A percentile compares a stretch with the other conserved stretches of the same genome.
Evolutionary conservation across 2,329 filamentous ascomycete genomes (phyloP).

Genomic region (Paecilomyces fulvus): DNA sequence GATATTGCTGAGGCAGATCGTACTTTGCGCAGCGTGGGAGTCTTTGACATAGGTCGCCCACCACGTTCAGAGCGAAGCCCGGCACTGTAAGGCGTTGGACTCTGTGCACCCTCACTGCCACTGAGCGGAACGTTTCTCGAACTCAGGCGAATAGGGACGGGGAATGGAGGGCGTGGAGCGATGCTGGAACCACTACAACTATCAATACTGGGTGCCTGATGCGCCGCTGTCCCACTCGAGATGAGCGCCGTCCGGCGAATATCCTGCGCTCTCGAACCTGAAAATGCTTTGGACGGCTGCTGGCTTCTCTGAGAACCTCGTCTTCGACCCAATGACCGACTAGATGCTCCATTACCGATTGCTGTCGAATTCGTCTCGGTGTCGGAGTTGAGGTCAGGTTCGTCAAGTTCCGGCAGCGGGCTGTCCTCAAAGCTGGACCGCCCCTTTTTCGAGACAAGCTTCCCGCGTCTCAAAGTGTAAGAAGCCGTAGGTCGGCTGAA

Average conservation of each 20-base stretch:
- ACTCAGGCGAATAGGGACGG: conserved; percentile 81
- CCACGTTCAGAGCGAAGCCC: conserved; percentile 48
- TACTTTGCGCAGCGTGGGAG: conserved; percentile 66
- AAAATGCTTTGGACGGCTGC: conserved; percentile 30
- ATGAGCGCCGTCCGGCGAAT: conserved; percentile 76
- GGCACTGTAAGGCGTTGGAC: conserved; percentile 58
- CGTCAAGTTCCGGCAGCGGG: conserved; percentile 28
- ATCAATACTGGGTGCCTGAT: conserved; percentile 46
- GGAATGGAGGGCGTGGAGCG: conserved; percentile 62
- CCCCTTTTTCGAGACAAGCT: conserved; percentile 29
- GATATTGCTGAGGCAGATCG: conserved; percentile 72
- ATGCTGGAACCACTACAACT: conserved; percentile 29
- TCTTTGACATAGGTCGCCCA: conserved; percentile 46
- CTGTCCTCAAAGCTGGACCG: conserved; percentile 24
- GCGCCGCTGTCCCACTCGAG: conserved; percentile 65
- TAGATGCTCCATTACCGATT: conserved; percentile 8
- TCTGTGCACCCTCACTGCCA: conserved; percentile 67
- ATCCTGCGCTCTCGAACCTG: conserved; percentile 46
- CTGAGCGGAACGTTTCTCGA: conserved; percentile 65
- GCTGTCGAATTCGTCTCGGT: conserved; percentile 14
- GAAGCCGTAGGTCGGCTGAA: conserved; percentile 37
- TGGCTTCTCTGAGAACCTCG: conserved; percentile 10
- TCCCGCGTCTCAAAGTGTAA: conserved; percentile 35
- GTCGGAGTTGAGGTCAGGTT: conserved; percentile 25
- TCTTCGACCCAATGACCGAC: conserved; percentile 8